These are phyloP conservation scores for Cutaneotrichosporon sp. DNA, from an alignment of 1,284 basidiomycete species.

Conservation along the genomic window DNA sequence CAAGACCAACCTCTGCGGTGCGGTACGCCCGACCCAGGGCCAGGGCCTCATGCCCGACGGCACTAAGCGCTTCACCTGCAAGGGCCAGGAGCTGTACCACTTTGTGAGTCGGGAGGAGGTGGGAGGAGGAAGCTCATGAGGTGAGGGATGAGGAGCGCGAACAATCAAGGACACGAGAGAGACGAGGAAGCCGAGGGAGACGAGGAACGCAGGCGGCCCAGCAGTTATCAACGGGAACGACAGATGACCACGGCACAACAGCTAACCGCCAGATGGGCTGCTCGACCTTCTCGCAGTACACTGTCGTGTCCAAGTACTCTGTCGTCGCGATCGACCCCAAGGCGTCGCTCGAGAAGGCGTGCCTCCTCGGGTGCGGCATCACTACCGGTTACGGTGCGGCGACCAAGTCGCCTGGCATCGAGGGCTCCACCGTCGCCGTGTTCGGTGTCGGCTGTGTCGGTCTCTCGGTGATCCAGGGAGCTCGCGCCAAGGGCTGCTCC, in stretches of 20 bases:
- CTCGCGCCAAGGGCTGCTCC: slow-evolving; percentile 72
- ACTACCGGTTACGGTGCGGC: slow-evolving; percentile 74
- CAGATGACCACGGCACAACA: not conserved
- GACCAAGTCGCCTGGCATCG: slow-evolving; percentile 59
- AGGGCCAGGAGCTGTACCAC: slow-evolving; percentile 83
- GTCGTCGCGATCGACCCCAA: slow-evolving; percentile 84
- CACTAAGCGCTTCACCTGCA: slow-evolving; percentile 85
- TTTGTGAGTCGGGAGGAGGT: slow-evolving; percentile 63
- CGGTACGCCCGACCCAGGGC: slow-evolving; percentile 92
- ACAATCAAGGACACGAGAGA: too few species aligned
- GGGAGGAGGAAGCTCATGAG: too few species aligned
- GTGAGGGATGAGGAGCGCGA: too few species aligned
- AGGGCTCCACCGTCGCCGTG: slow-evolving; percentile 82
- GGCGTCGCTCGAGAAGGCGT: slow-evolving; percentile 91
- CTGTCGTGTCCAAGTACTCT: slow-evolving; percentile 95
- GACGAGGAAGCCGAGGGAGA: too few species aligned
- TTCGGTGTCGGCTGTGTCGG: slow-evolving; percentile 97
- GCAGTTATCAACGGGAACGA: too few species aligned
- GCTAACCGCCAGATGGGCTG: slow-evolving; percentile 77
- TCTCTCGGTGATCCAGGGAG: slow-evolving; percentile 84
- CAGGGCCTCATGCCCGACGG: slow-evolving; percentile 94
- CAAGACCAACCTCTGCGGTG: slow-evolving; percentile 94
- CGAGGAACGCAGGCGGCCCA: too few species aligned
- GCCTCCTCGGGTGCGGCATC: slow-evolving; percentile 92
- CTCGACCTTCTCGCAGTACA: slow-evolving; percentile 98